Evolutionary conservation across 768 basidiomycete species (phyloP).

Genomic region (Tephrocybe sp.): DNA sequence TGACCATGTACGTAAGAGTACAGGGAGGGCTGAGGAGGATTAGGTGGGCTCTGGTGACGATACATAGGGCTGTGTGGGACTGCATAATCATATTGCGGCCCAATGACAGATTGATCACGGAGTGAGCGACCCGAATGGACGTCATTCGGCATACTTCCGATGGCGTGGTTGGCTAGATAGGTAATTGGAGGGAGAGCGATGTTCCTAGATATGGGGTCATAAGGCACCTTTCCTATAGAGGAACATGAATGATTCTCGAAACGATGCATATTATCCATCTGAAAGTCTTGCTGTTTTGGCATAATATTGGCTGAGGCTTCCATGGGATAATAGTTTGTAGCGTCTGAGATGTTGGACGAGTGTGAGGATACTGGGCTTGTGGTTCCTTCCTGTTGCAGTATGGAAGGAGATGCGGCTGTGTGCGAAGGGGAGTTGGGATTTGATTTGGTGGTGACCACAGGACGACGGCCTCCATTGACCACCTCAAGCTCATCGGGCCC

Average conservation of each 20-base stretch:
- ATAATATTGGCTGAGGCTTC: slow-evolving; percentile 13
- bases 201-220: slow-evolving; percentile 6
- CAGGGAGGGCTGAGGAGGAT: background rate
- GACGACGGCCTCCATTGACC: slow-evolving; percentile 31
- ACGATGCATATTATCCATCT: slow-evolving; percentile 11
- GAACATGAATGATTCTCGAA: slow-evolving; percentile 14
- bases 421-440: slow-evolving; percentile 27
- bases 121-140: slow-evolving; percentile 1
- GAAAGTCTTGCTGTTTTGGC: slow-evolving; percentile 6
- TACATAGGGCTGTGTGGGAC: background rate
- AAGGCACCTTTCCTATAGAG: slow-evolving; percentile 9
- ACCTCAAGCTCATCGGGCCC: slow-evolving; percentile 35
- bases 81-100: background rate
- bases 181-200: slow-evolving; percentile 1
- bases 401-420: slow-evolving; percentile 16
- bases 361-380: slow-evolving; percentile 19
- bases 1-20: slow-evolving; percentile 8
- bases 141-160: background rate
- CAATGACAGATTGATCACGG: slow-evolving; percentile 4
- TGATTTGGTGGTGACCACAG: slow-evolving; percentile 28
- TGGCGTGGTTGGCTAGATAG: slow-evolving; percentile 1
- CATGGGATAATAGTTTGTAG: slow-evolving; percentile 24
- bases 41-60: slow-evolving; percentile 6
- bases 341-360: slow-evolving; percentile 17
- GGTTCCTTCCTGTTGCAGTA: slow-evolving; percentile 13